phyloP scores from a whole-genome alignment of 257 asterid species.

The Nicotiana tabacum region DNA sequence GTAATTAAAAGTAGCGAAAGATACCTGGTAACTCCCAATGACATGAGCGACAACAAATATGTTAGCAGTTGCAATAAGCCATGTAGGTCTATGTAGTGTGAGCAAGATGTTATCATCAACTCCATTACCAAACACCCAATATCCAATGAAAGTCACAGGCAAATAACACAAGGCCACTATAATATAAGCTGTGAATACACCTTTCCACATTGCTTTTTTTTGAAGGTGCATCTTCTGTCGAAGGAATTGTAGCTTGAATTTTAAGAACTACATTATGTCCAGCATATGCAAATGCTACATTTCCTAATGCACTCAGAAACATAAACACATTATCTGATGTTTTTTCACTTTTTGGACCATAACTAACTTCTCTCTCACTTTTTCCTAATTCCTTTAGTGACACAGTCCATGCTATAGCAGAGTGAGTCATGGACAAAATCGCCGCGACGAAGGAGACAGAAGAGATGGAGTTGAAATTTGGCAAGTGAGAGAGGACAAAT shows the following conservation, averaged over 20 bases:
- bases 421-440: constrained; percentile 54
- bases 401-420: constrained; percentile 50
- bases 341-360: constrained; percentile 17
- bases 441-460: constrained; percentile 59
- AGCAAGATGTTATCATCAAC: no score
- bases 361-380: constrained; percentile 27
- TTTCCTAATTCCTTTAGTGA: constrained; percentile 9
- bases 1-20: no score
- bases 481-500: no score
- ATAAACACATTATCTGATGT: constrained; percentile 21
- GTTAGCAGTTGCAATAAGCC: no score
- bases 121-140: no score
- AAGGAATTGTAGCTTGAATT: constrained; percentile 70
- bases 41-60: no score
- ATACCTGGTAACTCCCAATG: no score
- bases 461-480: no score
- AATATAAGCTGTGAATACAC: constrained; percentile 49
- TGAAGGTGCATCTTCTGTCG: constrained; percentile 58
- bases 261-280: constrained; percentile 72
- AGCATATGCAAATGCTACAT: constrained; percentile 59
- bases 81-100: no score
- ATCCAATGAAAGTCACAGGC: no score
- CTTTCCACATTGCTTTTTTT: constrained; percentile 71
- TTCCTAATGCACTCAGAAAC: constrained; percentile 60
- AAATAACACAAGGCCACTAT: no score